Evolutionary conservation across 2,329 filamentous ascomycete genomes (phyloP), one percentile per base, ranked within the genome.

Genomic region (Davidsoniella virescens): DNA sequence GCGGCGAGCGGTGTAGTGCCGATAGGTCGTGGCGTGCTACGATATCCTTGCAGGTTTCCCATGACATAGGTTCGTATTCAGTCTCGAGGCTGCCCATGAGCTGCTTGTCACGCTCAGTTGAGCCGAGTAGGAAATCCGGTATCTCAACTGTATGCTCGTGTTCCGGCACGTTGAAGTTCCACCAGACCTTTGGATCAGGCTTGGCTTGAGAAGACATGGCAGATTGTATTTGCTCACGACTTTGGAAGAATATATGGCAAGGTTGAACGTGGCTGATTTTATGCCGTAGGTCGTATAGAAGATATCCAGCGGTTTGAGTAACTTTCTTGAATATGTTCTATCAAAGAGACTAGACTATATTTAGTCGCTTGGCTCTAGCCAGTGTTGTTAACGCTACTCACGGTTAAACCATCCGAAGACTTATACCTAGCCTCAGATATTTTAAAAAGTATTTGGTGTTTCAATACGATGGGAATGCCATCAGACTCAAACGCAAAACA

Each of bases 141-240:
- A 87, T 94, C 49, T 78, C 69, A 2, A 64, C 57, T 0, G 80
- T 77, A 61, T 80, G 76, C 55, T 81, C 65, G 23, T 69, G 62
- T 36, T 67, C 64, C 0, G 84, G 78, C 14, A 93, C 67, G 63
- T 94, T 94, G 64, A 83, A 72, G 55, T 90, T 82, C 87, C 87
- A 94, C 68, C 82, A 94, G 0, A 82, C 80, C 8, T 36, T 50
- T 37, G 51, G 51, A 36, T 53, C 47, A 38, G 47, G 51, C 14
- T 16, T 39, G 20, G 42, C 17, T 12, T 37, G 5, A 17, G 17
- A n/a, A 38, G 29, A 20, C 36, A 38, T 20, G 33, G 26, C n/a
- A 37, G 26, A 18, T n/a, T 23, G 44, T 33, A 33, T 33, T 12
- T 20, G 9, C 26, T 33, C 10, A 8, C 26, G 9, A 9, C 3